Base-by-base conservation (phyloP, 2,329 filamentous ascomycete genomes). In the Microcera coccophila region DNA sequence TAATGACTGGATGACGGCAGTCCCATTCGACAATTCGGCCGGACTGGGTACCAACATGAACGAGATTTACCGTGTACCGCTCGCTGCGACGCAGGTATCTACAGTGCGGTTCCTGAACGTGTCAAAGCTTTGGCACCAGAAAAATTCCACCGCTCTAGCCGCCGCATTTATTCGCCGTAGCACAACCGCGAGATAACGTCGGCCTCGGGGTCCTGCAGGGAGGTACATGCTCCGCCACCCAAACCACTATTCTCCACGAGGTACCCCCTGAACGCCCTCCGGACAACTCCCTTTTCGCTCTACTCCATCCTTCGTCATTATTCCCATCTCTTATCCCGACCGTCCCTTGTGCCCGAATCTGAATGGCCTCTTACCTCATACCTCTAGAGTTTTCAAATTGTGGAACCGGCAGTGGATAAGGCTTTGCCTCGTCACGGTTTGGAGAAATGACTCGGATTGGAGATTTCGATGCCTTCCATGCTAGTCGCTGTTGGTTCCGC, bases 361-460 rank as follows among this genome's bases (percentile, higher is more conserved):
- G n/a, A n/a, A n/a, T n/a, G n/a, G 41, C 42, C 42, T 48, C 51
- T 58, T 52, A 56, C 53, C 49, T 58, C 55, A 54, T 51, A 47
- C 41, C 39, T 39, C 42, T 31, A 45, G 43, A 46, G 46, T 48
- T 46, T 53, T 53, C 34, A 47, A 41, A 36, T 32, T 49, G 52
- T 56, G 53, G 56, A 55, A 55, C 52, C 53, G 11, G 38, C 43
- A 45, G 54, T 57, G 54, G 54, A 51, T 58, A 58, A 49, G 39
- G 43, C 48, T n/a, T n/a, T 55, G 44, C 32, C 35, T 52, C 47
- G 51, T 49, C 51, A 58, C 51, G 51, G 50, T 43, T 47, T 45
- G 31, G 37, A 38, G 22, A 32, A 42, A 41, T 58, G 55, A 55
- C 55, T 58, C 53, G 53, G 44, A 51, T 48, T 51, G 50, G 53